phyloP scores from a whole-genome alignment of 768 basidiomycete genomes.

The Cystobasidium ongulense region DNA sequence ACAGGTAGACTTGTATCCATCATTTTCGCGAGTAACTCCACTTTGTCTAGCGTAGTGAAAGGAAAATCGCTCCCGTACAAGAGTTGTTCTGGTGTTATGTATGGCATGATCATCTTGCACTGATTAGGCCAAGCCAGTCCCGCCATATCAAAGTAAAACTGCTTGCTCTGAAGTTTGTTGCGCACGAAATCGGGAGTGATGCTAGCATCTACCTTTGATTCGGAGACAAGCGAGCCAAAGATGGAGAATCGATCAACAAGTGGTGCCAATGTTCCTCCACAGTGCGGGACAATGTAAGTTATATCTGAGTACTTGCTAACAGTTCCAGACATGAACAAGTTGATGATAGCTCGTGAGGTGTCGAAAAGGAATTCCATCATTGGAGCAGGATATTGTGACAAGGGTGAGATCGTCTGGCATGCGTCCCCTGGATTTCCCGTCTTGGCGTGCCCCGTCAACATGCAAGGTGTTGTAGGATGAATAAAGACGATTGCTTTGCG shows the following conservation, averaged over 20 bases:
- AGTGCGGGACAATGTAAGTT: conserved; percentile 6
- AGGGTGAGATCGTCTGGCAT: neutral
- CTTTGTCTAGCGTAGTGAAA: neutral
- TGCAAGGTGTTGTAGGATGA: conserved; percentile 14
- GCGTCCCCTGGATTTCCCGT: no score
- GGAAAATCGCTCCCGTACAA: conserved; percentile 14
- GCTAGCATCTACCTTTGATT: neutral
- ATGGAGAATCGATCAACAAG: neutral
- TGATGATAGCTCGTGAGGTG: conserved; percentile 6
- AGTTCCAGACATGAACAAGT: conserved; percentile 14
- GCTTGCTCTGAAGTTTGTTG: neutral
- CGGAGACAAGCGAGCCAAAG: neutral
- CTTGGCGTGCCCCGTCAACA: neutral
- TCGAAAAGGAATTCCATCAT: conserved; percentile 25
- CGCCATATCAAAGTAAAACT: conserved; percentile 14
- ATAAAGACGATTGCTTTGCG: conserved; percentile 20
- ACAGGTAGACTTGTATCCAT: neutral
- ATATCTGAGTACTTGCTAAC: neutral
- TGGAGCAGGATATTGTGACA: conserved; percentile 12
- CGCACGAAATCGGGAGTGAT: neutral
- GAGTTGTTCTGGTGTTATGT: neutral
- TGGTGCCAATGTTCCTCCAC: neutral
- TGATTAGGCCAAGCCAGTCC: conserved; percentile 12
- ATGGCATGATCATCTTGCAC: neutral
- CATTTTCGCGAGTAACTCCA: neutral